phyloP scores from a whole-genome alignment of 768 basidiomycete genomes.

The Russula lepida region DNA sequence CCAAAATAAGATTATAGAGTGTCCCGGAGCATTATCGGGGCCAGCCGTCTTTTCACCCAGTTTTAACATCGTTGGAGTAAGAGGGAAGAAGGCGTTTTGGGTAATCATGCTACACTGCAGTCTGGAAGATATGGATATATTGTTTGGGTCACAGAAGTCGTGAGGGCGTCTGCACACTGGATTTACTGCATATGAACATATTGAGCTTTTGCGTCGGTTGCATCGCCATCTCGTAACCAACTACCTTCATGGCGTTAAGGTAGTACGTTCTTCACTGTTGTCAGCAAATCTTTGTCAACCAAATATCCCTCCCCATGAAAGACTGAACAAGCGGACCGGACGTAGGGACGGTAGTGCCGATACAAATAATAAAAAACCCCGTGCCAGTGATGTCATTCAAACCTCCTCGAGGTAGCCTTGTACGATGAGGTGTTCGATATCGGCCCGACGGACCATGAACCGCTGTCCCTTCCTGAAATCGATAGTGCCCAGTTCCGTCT shows the following conservation, averaged over 20 bases:
- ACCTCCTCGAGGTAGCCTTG: constrained; percentile 91
- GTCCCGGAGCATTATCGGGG: background rate
- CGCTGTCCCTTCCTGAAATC: constrained; percentile 86
- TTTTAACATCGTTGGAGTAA: background rate
- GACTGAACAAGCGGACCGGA: background rate
- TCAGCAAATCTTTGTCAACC: background rate
- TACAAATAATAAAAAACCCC: background rate
- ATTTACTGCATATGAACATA: background rate
- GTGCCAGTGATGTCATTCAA: constrained; percentile 25
- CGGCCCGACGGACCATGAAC: constrained; percentile 79
- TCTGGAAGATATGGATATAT: background rate
- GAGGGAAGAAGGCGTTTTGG: background rate
- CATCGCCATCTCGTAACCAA: background rate
- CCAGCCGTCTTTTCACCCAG: background rate
- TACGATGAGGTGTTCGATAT: constrained; percentile 90
- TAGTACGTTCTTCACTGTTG: background rate
- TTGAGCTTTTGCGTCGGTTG: background rate
- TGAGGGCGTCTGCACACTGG: background rate
- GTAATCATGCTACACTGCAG: background rate
- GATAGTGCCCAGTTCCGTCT: constrained; percentile 85
- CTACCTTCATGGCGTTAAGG: background rate
- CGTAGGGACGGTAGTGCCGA: background rate
- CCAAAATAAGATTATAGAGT: background rate
- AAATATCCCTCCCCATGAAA: background rate
- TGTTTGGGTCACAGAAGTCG: background rate